Evolutionary conservation across 23 red algal species (phyloP).

Genomic region (Agarophyton chilense): DNA sequence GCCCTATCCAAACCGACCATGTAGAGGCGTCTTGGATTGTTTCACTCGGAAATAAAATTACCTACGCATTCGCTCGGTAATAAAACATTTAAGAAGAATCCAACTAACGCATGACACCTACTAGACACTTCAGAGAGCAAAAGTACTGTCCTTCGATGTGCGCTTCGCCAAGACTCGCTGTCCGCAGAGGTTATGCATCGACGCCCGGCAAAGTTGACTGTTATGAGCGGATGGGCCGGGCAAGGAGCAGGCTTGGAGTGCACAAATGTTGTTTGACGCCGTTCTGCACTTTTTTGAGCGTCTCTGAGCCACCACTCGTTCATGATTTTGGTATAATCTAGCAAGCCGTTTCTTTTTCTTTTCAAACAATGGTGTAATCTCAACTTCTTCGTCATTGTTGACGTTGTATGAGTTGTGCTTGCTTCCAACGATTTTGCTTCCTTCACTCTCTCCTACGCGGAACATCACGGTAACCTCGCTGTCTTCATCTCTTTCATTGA

Average conservation of each 20-base stretch:
- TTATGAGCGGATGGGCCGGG: background rate
- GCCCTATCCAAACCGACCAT: no score
- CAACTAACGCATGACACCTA: background rate
- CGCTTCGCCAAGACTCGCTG: background rate
- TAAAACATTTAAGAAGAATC: no score
- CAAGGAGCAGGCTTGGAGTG: background rate
- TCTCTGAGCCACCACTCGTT: background rate
- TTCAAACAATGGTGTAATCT: background rate
- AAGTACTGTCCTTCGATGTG: background rate
- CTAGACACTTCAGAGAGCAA: background rate
- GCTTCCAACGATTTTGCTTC: no score
- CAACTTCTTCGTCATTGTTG: background rate
- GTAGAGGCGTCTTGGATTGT: no score
- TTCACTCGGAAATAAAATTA: no score
- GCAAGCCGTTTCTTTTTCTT: background rate
- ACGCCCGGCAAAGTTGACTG: background rate
- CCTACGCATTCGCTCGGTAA: no score
- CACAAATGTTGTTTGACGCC: background rate
- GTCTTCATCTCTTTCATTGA: background rate
- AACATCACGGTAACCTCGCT: background rate
- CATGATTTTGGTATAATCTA: background rate
- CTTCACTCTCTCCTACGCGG: background rate
- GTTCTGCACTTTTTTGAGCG: background rate
- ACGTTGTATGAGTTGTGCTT: background rate
- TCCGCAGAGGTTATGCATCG: slow-evolving; percentile 2